These are phyloP conservation scores for Colletotrichum costaricense DNA, from an alignment of 2,329 filamentous ascomycete genomes.

Conservation along the genomic window DNA sequence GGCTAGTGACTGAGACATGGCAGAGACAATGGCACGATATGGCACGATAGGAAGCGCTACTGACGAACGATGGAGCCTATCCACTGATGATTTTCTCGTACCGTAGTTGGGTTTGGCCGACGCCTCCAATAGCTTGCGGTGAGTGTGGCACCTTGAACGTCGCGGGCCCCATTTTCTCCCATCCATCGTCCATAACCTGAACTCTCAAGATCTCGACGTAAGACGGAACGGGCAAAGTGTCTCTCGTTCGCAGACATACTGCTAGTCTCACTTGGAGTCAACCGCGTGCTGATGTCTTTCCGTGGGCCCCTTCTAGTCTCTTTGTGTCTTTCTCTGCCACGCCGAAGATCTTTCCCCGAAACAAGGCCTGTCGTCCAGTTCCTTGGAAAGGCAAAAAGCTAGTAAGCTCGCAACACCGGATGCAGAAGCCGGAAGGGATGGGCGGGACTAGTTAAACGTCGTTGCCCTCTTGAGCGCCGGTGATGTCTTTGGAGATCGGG, in stretches of 20 bases:
- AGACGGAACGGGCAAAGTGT: conserved; percentile 6
- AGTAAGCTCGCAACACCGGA: neutral
- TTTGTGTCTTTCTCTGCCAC: neutral
- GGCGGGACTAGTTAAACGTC: neutral
- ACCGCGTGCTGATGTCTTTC: conserved; percentile 13
- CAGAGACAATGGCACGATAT: neutral
- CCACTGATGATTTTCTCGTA: neutral
- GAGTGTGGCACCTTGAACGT: neutral
- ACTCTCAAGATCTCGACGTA: conserved; percentile 6
- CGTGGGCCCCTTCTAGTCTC: too few relatives aligned
- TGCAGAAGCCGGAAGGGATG: conserved; percentile 13
- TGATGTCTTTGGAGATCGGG: conserved; percentile 12
- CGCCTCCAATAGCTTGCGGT: conserved; percentile 4
- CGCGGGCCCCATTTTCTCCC: neutral
- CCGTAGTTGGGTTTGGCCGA: neutral
- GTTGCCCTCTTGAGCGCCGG: neutral
- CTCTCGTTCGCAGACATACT: neutral
- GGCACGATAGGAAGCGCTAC: neutral
- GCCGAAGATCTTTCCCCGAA: conserved; percentile 20
- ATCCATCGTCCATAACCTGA: neutral
- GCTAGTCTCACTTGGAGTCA: neutral
- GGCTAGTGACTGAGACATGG: neutral
- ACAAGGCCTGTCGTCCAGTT: conserved; percentile 4
- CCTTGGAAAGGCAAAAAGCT: neutral
- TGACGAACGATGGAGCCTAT: neutral